These are phyloP conservation scores for Tubosaeta sp. DNA, from an alignment of 768 basidiomycete genomes.

Conservation along the genomic window DNA sequence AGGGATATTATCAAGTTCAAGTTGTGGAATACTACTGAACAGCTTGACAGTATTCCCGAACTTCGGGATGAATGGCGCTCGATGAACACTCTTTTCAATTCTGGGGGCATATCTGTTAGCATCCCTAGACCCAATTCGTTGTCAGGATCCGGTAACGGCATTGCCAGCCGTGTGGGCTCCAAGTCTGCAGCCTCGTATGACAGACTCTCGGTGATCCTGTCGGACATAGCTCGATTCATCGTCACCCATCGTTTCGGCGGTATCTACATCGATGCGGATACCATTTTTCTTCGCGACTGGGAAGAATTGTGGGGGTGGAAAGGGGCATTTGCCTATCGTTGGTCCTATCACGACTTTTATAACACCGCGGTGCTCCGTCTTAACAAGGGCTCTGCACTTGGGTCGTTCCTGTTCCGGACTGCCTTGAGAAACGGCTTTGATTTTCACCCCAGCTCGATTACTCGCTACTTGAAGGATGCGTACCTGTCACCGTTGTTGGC, in stretches of 20 bases:
- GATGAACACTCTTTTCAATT: conserved; percentile 80
- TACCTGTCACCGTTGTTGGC: conserved; percentile 71
- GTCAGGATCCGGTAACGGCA: neutral
- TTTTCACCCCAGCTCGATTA: conserved; percentile 94
- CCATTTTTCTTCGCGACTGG: conserved; percentile 90
- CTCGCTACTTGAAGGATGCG: conserved; percentile 37
- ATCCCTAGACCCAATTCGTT: conserved; percentile 28
- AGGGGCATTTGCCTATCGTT: conserved; percentile 45
- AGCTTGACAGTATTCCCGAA: conserved; percentile 72
- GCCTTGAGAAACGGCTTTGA: conserved; percentile 88
- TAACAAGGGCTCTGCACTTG: conserved; percentile 23
- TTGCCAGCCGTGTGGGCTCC: conserved; percentile 49
- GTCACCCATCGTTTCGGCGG: conserved; percentile 92
- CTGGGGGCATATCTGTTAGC: conserved; percentile 70
- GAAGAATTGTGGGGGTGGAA: conserved; percentile 24
- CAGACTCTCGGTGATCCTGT: conserved; percentile 85
- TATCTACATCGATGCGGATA: conserved; percentile 92
- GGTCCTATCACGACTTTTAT: conserved; percentile 89
- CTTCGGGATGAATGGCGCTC: conserved; percentile 84
- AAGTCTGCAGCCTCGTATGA: conserved; percentile 59
- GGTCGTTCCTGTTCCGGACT: conserved; percentile 87
- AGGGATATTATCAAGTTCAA: conserved; percentile 34
- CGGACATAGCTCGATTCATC: conserved; percentile 96
- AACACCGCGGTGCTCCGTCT: conserved; percentile 82
- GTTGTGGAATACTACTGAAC: conserved; percentile 96